phyloP scores from a whole-genome alignment of 768 basidiomycete genomes.

The Tulasnella sp. region DNA sequence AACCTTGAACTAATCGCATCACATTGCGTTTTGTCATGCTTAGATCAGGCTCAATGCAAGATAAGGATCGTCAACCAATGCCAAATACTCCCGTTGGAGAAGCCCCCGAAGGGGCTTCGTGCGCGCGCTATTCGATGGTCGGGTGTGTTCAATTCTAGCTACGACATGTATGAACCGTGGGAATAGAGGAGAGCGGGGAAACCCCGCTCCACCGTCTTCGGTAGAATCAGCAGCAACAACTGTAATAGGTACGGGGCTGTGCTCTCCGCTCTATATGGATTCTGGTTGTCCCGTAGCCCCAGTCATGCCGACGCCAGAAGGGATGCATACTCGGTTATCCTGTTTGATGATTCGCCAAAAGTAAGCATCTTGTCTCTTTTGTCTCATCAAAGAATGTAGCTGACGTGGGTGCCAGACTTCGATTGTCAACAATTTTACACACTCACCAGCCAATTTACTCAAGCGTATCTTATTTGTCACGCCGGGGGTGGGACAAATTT shows the following conservation, averaged over 20 bases:
- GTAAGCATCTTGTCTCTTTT: neutral
- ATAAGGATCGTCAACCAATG: slow-evolving; percentile 35
- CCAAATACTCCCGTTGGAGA: slow-evolving; percentile 36
- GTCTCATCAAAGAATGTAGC: neutral
- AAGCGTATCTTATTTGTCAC: slow-evolving; percentile 27
- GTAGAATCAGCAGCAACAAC: slow-evolving; percentile 29
- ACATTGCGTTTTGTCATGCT: too few relatives aligned
- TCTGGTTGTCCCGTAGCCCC: slow-evolving; percentile 44
- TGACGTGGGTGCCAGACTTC: slow-evolving; percentile 12
- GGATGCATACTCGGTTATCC: slow-evolving; percentile 47
- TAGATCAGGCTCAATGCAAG: slow-evolving; percentile 44
- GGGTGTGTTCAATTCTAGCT: too few relatives aligned
- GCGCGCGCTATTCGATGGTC: too few relatives aligned
- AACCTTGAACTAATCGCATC: too few relatives aligned
- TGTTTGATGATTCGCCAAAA: slow-evolving; percentile 29
- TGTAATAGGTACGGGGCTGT: slow-evolving; percentile 51
- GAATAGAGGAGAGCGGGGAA: too few relatives aligned
- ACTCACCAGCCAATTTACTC: slow-evolving; percentile 38
- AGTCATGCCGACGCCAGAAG: slow-evolving; percentile 24
- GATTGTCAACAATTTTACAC: slow-evolving; percentile 38
- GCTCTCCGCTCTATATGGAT: slow-evolving; percentile 43
- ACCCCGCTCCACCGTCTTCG: slow-evolving; percentile 29
- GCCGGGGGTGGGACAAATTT: slow-evolving; percentile 37
- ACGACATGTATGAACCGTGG: too few relatives aligned
- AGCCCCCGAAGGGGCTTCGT: too few relatives aligned